Evolutionary conservation across 441 rosid species (phyloP), one percentile per base, ranked within the genome.

Genomic region (Gossypium gossypioides): DNA sequence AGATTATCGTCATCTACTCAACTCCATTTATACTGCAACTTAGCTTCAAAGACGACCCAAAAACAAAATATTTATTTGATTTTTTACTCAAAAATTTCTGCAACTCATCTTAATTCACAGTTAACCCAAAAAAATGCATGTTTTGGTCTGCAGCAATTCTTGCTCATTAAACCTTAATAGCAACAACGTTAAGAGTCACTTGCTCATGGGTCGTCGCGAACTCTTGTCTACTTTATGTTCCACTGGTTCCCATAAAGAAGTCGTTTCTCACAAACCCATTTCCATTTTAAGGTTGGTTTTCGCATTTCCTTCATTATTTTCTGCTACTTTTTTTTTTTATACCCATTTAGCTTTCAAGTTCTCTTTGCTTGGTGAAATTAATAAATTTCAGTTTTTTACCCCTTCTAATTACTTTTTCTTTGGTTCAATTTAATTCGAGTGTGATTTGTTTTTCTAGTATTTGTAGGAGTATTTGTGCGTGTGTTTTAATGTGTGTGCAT

Each of bases 181-280:
- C 37, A 62, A 74, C 76, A 61, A 32, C 65, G 37, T 76, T 32
- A 75, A 50, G 2, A 75, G 74, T 22, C 78, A 79, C 75, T 82
- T 77, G 72, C 80, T 81, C 69, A 56, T 90, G 76, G 84, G 87
- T 69, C 88, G 92, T 40, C 81, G 92, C 0, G 80, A 78, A 69
- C 89, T 89, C 75, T 80, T 89, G 69, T 79, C 90, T 76, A 40
- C 85, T 19, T 72, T 77, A 18, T 80, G 78, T 76, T 78, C 84
- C 65, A 76, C 75, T 24, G 75, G 69, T 37, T 73, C 83, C 15
- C 70, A 32, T 15, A 50, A 50, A 29, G 76, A 76, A 54, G 71
- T 37, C 67, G 73, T 76, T 71, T 76, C 85, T 42, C 67, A 79
- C 69, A 77, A 69, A 29, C 75, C 83, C 74, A 65, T 80, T 68